Conservation (phyloP, 1,284 basidiomycete species). For the Hymenochaete sp. region DNA sequence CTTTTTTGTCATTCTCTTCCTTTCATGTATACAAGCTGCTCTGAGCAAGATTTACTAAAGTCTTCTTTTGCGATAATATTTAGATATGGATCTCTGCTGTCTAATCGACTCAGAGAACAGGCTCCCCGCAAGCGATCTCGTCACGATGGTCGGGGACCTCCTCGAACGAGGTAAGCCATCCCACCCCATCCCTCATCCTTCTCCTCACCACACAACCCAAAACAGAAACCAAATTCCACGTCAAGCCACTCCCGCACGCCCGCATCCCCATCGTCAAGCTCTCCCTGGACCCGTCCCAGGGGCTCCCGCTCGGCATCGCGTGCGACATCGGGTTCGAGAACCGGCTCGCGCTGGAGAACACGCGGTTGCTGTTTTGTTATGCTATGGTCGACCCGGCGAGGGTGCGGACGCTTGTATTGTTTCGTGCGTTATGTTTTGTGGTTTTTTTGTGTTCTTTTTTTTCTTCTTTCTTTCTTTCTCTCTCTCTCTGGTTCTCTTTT, state of each 20-base stretch:
- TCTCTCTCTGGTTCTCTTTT: neutral
- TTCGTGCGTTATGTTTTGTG: constrained; percentile 56
- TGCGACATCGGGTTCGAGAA: constrained; percentile 99
- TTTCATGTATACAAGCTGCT: too few relatives aligned
- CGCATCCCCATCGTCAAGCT: constrained; percentile 99
- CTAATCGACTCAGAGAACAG: constrained; percentile 80
- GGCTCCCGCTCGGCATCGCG: constrained; percentile 83
- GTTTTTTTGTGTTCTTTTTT: constrained; percentile 11
- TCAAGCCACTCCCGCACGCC: constrained; percentile 93
- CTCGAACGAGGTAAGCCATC: constrained; percentile 80
- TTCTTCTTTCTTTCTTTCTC: neutral
- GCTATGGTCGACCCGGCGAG: constrained; percentile 94
- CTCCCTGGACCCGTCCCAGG: constrained; percentile 82
- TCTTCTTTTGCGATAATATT: constrained; percentile 9
- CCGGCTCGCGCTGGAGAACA: constrained; percentile 93
- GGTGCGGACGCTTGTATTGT: constrained; percentile 89
- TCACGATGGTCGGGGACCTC: constrained; percentile 88
- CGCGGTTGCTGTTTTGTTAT: constrained; percentile 91
- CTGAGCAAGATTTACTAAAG: constrained; percentile 9
- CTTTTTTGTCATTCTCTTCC: neutral
- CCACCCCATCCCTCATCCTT: neutral
- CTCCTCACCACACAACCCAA: neutral
- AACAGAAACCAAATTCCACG: constrained; percentile 91
- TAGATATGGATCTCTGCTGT: constrained; percentile 98
- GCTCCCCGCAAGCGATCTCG: constrained; percentile 78